Evolutionary conservation across 2,329 filamentous ascomycete genomes (phyloP).

Genomic region (Alternaria burnsii): DNA sequence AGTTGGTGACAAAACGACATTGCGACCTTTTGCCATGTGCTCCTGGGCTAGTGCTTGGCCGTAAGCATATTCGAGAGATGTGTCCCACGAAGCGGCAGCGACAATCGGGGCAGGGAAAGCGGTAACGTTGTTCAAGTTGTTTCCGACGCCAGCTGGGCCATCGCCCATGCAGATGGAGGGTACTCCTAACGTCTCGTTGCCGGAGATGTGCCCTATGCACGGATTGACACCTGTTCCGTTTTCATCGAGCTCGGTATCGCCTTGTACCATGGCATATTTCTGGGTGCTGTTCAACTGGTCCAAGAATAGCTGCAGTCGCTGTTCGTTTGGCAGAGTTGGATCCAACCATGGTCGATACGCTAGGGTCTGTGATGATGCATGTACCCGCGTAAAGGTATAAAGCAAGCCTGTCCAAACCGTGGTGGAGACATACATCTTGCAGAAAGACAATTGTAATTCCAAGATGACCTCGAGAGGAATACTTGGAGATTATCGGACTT

Average conservation of each 20-base stretch:
- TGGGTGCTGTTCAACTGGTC: slow-evolving; percentile 8
- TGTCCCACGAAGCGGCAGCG: slow-evolving; percentile 1
- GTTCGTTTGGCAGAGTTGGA: neutral
- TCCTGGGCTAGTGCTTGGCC: slow-evolving; percentile 7
- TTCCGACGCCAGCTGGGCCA: slow-evolving; percentile 10
- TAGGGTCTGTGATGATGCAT: neutral
- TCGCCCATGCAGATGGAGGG: slow-evolving; percentile 13
- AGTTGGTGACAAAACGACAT: slow-evolving; percentile 24
- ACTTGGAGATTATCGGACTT: neutral
- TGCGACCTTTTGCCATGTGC: slow-evolving; percentile 4
- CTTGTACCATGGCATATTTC: slow-evolving; percentile 10
- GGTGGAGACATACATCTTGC: neutral
- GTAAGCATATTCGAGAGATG: slow-evolving; percentile 2
- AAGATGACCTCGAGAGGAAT: neutral
- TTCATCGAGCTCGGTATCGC: slow-evolving; percentile 8
- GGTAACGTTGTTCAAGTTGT: slow-evolving; percentile 6
- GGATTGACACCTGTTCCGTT: slow-evolving; percentile 7
- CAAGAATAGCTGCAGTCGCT: slow-evolving; percentile 5
- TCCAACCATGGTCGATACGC: slow-evolving; percentile 5
- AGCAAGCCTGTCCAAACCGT: neutral
- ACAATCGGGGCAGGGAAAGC: slow-evolving; percentile 1
- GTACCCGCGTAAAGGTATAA: neutral
- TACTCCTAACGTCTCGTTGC: slow-evolving; percentile 5
- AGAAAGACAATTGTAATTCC: neutral
- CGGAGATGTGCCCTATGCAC: slow-evolving; percentile 10